These are phyloP conservation scores for Capsaspora owczarzaki DNA, from an alignment of 78 protist species.

Conservation along the genomic window DNA sequence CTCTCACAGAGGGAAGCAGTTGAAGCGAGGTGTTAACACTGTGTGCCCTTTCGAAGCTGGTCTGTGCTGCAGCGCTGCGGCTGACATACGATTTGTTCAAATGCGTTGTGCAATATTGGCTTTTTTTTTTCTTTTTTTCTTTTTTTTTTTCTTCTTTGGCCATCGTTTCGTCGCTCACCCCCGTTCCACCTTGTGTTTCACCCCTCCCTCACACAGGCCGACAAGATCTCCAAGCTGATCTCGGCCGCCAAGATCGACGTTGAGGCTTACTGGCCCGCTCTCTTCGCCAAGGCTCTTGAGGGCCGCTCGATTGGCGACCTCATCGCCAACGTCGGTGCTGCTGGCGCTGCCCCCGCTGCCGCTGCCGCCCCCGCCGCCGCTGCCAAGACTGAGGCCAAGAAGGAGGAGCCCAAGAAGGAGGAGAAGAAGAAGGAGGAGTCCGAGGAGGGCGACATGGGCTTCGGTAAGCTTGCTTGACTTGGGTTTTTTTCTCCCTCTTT, in stretches of 20 bases:
- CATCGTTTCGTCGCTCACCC: no score
- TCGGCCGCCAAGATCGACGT: conserved; percentile 30
- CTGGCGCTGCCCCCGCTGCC: conserved; percentile 41
- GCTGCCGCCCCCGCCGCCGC: background rate
- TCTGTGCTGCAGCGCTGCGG: no score
- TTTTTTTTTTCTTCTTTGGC: no score
- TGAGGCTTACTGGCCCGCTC: conserved; percentile 41
- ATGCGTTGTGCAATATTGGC: no score
- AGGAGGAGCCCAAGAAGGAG: background rate
- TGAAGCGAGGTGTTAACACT: no score
- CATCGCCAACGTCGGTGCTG: conserved; percentile 12
- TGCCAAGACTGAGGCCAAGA: background rate
- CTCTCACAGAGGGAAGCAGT: no score
- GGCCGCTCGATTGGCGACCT: conserved; percentile 12
- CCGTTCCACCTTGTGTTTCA: no score
- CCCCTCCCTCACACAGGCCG: no score
- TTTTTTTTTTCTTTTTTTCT: no score
- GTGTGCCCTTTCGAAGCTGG: no score
- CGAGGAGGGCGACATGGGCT: background rate
- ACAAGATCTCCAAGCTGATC: conserved; percentile 28
- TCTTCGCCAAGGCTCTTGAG: conserved; percentile 34
- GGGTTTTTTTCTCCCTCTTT: background rate
- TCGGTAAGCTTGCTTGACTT: background rate
- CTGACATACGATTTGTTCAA: no score
- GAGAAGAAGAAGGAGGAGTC: background rate